These are phyloP conservation scores for Fusarium metavorans DNA, from an alignment of 2,329 filamentous ascomycete species.

Conservation along the genomic window DNA sequence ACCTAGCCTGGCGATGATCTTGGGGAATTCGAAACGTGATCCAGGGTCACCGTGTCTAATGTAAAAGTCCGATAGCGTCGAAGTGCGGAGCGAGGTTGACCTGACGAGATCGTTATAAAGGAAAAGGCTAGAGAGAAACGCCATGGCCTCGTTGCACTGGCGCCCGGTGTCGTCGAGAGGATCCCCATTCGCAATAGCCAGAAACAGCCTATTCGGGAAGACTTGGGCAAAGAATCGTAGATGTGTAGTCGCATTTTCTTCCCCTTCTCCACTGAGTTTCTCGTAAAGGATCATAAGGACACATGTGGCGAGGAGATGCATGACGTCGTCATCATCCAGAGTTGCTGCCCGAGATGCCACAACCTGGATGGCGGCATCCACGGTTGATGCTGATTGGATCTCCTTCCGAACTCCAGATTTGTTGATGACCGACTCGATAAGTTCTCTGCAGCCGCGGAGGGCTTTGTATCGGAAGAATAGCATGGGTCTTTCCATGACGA, in stretches of 20 bases:
- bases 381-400: background rate
- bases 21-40: conserved; percentile 20
- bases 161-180: background rate
- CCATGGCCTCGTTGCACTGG: conserved; percentile 6
- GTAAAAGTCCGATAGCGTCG: conserved; percentile 30
- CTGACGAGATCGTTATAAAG: conserved; percentile 36
- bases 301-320: conserved; percentile 27
- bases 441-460: conserved; percentile 16
- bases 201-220: conserved; percentile 7
- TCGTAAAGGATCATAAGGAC: conserved; percentile 30
- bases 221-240: conserved; percentile 23
- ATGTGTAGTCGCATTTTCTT: conserved; percentile 17
- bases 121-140: conserved; percentile 33
- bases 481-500: conserved; percentile 18
- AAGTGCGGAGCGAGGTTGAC: conserved; percentile 20
- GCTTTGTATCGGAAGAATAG: conserved; percentile 25
- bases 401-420: background rate
- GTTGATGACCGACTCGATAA: background rate
- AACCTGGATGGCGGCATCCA: background rate
- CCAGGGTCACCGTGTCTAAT: background rate
- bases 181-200: background rate
- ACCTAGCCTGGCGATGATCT: conserved; percentile 26
- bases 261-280: conserved; percentile 26
- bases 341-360: background rate
- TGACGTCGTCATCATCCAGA: background rate